These are phyloP conservation scores for Colletotrichum eremochloae DNA, from an alignment of 2,329 filamentous ascomycete genomes.

Conservation along the genomic window DNA sequence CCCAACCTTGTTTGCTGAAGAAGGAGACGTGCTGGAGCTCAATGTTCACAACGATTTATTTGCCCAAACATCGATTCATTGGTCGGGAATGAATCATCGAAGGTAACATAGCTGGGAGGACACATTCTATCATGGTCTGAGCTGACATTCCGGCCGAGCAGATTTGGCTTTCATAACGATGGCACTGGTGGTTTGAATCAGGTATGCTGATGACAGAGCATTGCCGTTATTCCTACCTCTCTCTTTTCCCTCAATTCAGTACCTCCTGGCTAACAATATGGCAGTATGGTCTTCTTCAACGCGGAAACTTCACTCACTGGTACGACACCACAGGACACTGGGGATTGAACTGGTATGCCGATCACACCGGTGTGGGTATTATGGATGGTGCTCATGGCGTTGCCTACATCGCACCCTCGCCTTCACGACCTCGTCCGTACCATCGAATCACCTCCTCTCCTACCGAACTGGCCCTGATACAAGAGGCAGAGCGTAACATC, in stretches of 20 bases:
- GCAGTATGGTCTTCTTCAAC: slow-evolving; percentile 27
- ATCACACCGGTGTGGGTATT: slow-evolving; percentile 23
- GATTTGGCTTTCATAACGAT: slow-evolving; percentile 30
- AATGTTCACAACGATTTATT: slow-evolving; percentile 30
- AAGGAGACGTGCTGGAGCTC: slow-evolving; percentile 26
- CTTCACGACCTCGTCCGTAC: slow-evolving; percentile 18
- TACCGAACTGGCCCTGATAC: background rate
- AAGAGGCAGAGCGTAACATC: slow-evolving; percentile 10
- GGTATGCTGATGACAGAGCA: background rate
- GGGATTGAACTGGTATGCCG: slow-evolving; percentile 34
- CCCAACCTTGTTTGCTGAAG: slow-evolving; percentile 18
- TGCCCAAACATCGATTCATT: slow-evolving; percentile 20
- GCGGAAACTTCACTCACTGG: slow-evolving; percentile 23
- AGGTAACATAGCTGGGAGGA: background rate
- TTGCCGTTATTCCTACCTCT: too few relatives aligned
- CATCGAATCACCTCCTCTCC: background rate
- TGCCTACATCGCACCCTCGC: slow-evolving; percentile 15
- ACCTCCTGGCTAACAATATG: background rate
- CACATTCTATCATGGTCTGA: accelerated
- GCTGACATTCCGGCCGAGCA: background rate
- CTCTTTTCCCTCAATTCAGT: too few relatives aligned
- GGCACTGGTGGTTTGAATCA: slow-evolving; percentile 30
- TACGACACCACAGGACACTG: slow-evolving; percentile 30
- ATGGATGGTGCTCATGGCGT: slow-evolving; percentile 28
- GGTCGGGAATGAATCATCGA: slow-evolving; percentile 30